Evolutionary conservation across 305 asterid species (phyloP).

Genomic region (Solanum aculeatissimum): DNA sequence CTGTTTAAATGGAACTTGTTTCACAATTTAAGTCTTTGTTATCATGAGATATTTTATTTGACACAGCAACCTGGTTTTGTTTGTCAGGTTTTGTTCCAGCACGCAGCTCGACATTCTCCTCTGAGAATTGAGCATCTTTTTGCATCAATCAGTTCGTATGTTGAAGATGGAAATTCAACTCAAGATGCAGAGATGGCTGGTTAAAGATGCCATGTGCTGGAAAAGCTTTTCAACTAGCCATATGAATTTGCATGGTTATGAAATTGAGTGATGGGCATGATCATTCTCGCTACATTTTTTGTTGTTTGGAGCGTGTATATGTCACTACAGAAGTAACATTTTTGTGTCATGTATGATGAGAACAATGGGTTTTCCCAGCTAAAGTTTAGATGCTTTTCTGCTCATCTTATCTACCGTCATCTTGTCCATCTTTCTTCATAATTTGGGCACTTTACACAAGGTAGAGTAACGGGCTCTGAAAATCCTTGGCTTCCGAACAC

Average conservation of each 20-base stretch:
- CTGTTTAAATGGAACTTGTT: not conserved
- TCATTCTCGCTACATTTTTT: not conserved
- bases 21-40: not conserved
- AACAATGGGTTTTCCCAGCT: not conserved
- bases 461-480: not conserved
- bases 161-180: slow-evolving; percentile 18
- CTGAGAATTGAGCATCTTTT: slow-evolving; percentile 59
- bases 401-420: not conserved
- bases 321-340: not conserved
- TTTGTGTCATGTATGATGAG: not conserved
- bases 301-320: not conserved
- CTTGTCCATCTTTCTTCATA: too few relatives aligned
- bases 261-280: not conserved
- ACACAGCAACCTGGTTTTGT: not conserved
- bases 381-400: not conserved
- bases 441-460: not conserved
- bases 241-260: not conserved
- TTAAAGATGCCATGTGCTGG: slow-evolving; percentile 7
- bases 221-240: not conserved
- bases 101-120: slow-evolving; percentile 67
- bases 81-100: slow-evolving; percentile 79
- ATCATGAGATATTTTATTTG: not conserved
- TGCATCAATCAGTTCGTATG: slow-evolving; percentile 32
- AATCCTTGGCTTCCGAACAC: not conserved
- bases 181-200: slow-evolving; percentile 57